Evolutionary conservation across 257 asterid species (phyloP), one percentile per base, ranked within the genome.

Genomic region (Voacanga thouarsii): DNA sequence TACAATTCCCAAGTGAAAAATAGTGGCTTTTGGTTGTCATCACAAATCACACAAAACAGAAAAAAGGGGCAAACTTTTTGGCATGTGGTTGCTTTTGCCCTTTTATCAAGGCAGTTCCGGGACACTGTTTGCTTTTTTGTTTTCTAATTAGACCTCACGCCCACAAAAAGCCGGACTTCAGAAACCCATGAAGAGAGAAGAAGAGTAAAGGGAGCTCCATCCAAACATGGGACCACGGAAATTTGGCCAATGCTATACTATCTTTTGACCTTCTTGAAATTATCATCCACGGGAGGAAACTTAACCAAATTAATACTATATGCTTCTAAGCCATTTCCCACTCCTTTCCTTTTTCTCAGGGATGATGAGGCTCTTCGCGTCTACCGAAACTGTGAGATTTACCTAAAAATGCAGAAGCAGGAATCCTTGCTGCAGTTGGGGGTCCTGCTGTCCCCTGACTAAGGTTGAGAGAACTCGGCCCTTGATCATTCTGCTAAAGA

Each of bases 41-140:
- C 53, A 63, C 60, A 33, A 45, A 26, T 60, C 43, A 64, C 7
- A 21, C 37, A 33, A 33, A 33, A 33, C 2, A 76, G 59, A 50
- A 28, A 56, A 64, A 81, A 75, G 39, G 39, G 47, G 61, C 33
- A 47, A 72, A 37, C 44, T 70, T 78, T 83, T 82, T 49, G 37
- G 82, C 87, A 78, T 82, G 89, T 83, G 92, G 86, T 51, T 78
- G 90, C 85, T 80, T 84, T 80, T 71, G 79, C 59, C 82, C 80
- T 86, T 84, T 82, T 79, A 75, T 78, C 56, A 80, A 80, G 80
- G 73, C 63, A 39, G 71, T 79, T 67, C 10, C 70, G 44, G 19
- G 79, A 30, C 80, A 61, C 41, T 77, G 60, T 56, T 68, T 68
- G 7, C 23, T 24, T 41, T 57, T 73, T 75, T 74, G 39, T 71